Evolutionary conservation across 2,329 filamentous ascomycete species (phyloP).

Genomic region (Aspergillus novofumigatus): DNA sequence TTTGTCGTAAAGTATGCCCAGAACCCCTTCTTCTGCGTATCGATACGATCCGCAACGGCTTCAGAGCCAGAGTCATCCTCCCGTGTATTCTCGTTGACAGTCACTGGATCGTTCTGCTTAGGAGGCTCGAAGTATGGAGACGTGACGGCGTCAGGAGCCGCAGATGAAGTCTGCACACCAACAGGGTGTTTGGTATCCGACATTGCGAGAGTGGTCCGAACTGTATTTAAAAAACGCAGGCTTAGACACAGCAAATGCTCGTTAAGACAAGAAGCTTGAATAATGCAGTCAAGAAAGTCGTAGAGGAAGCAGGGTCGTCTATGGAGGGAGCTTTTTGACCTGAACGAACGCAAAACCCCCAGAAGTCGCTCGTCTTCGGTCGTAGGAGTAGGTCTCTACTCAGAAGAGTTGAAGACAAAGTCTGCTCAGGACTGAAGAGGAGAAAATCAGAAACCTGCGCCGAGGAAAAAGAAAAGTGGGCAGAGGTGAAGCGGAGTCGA

Average conservation of each 20-base stretch:
- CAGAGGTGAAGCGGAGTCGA: conserved; percentile 3
- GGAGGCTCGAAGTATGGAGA: conserved; percentile 8
- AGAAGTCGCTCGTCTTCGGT: conserved; percentile 49
- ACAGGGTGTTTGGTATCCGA: conserved; percentile 24
- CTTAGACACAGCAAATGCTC: not conserved
- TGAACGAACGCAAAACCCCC: conserved; percentile 55
- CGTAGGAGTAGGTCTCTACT: conserved; percentile 7
- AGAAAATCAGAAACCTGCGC: conserved; percentile 5
- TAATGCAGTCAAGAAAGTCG: not conserved
- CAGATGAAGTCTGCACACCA: conserved; percentile 19
- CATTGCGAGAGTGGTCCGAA: conserved; percentile 17
- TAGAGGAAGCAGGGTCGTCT: not conserved
- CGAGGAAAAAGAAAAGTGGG: conserved; percentile 12
- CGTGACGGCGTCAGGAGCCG: conserved; percentile 3
- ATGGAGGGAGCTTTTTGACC: conserved; percentile 45
- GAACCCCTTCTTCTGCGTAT: conserved; percentile 45
- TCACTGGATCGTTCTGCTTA: conserved; percentile 15
- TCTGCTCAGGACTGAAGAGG: not conserved
- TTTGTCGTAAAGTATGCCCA: conserved; percentile 72
- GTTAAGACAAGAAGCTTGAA: not conserved
- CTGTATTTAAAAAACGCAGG: not conserved
- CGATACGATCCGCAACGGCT: conserved; percentile 35
- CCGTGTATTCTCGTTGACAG: conserved; percentile 10
- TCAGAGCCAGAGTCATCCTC: conserved; percentile 14
- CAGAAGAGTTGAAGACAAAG: not conserved